Base-by-base conservation (phyloP, 2,329 filamentous ascomycete genomes). In the Leptodontidium sp. region DNA sequence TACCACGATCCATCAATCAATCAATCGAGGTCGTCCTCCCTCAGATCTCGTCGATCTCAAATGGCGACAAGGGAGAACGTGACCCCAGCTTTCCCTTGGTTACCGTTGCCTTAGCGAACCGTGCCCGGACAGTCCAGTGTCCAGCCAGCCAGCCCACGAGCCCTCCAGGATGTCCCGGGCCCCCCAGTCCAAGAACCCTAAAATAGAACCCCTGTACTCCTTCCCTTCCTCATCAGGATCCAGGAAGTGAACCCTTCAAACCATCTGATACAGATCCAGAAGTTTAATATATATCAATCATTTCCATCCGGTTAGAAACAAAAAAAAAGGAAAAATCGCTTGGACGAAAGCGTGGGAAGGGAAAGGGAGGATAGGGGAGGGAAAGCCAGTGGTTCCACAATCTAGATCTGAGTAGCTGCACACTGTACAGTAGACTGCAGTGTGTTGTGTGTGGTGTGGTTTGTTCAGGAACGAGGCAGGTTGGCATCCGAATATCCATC, bases 151-250 rank as follows among this genome's bases (percentile, higher is more conserved):
- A 21, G 21, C 21, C 21, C 21, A 21, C 21, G 21, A 21, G 21
- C 21, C 21, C 21, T 21, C 32, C 32, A 35, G 32, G 47, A 49
- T 21, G 15, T n/a, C 15, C 47, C n/a, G 17, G 47, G 6, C 47
- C 6, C 26, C 29, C 26, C 7, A 14, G 29, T 7, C 21, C 21
- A 21, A 21, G 7, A 32, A 15, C 21, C 35, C 55, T 59, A 59
- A 43, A 59, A 59, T 59, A 59, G 55, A 59, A 59, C 35, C 55
- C 55, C 35, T 59, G 35, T 35, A 17, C 35, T 29, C 43, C 12
- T 47, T 12, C 43, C 43, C 12, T 47, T 12, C 43, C n/a, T n/a
- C n/a, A 7, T n/a, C 47, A 49, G 21, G 21, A n/a, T 17, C 4
- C n/a, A 17, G n/a, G 47, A n/a, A 49, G 26, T 35, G 35, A 43